These are phyloP conservation scores for Mucor lusitanicus DNA, from an alignment of 371 early-diverging fungal species.

Conservation along the genomic window DNA sequence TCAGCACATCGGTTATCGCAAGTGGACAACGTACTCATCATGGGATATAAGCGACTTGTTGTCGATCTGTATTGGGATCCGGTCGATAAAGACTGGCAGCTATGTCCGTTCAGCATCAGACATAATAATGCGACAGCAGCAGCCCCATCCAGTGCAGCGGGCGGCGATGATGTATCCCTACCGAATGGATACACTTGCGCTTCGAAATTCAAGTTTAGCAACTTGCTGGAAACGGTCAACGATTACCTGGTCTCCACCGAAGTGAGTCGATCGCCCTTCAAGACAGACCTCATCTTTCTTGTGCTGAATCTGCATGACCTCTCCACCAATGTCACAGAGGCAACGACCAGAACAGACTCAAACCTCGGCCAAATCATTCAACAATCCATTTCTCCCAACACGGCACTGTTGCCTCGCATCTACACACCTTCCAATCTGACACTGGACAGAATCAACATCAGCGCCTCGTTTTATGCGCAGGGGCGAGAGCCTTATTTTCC, in stretches of 20 bases:
- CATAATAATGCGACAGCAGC: background rate
- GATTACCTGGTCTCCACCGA: slow-evolving; percentile 23
- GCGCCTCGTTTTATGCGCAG: slow-evolving; percentile 9
- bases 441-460: background rate
- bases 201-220: slow-evolving; percentile 18
- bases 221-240: slow-evolving; percentile 30
- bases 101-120: slow-evolving; percentile 28
- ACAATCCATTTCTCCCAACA: background rate
- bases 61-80: slow-evolving; percentile 45
- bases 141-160: background rate
- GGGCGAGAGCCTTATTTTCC: slow-evolving; percentile 6
- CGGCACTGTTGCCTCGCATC: background rate
- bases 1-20: slow-evolving; percentile 17
- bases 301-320: slow-evolving; percentile 37
- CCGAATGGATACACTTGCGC: slow-evolving; percentile 23
- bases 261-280: background rate
- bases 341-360: background rate
- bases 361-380: slow-evolving; percentile 11
- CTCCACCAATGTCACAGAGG: background rate
- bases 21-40: slow-evolving; percentile 17
- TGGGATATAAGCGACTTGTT: slow-evolving; percentile 44
- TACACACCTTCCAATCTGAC: slow-evolving; percentile 22
- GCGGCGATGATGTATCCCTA: background rate
- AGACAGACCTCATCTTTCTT: slow-evolving; percentile 28
- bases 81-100: slow-evolving; percentile 27